Evolutionary conservation across 768 basidiomycete species (phyloP).

Genomic region (Russula olivacea): DNA sequence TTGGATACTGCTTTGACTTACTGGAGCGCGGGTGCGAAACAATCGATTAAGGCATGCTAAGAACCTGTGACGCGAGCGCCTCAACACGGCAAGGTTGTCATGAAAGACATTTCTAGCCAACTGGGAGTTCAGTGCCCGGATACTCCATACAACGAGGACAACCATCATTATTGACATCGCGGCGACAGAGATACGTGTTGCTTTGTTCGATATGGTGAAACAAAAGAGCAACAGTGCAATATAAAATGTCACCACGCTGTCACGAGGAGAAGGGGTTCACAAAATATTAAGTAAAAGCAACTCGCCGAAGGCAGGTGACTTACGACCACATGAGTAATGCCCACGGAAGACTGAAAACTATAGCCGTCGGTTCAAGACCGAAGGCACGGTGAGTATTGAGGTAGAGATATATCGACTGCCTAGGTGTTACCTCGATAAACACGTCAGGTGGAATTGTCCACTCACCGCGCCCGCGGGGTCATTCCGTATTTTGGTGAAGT

Average conservation of each 20-base stretch:
- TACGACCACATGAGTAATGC: slow-evolving; percentile 57
- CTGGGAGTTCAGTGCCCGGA: slow-evolving; percentile 1
- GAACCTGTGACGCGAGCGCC: too few species aligned
- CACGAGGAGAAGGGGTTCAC: neutral
- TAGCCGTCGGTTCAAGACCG: slow-evolving; percentile 47
- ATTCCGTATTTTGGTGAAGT: slow-evolving; percentile 34
- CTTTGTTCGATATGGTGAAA: neutral
- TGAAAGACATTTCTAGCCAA: too few species aligned
- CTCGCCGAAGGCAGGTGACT: slow-evolving; percentile 27
- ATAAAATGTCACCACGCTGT: slow-evolving; percentile 6
- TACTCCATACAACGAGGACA: neutral
- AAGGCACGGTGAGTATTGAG: slow-evolving; percentile 30
- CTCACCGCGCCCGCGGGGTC: slow-evolving; percentile 25
- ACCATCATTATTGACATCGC: neutral
- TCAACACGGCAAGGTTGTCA: too few species aligned
- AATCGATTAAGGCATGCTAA: too few species aligned
- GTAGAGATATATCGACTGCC: slow-evolving; percentile 28
- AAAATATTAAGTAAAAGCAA: neutral
- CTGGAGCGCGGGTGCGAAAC: too few species aligned
- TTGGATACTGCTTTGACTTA: neutral
- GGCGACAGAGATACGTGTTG: slow-evolving; percentile 15
- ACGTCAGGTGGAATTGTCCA: neutral
- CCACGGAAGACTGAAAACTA: slow-evolving; percentile 51
- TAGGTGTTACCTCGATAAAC: neutral
- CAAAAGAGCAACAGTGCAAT: slow-evolving; percentile 4